Conservation (phyloP, 1,284 basidiomycete genomes). For the Wolfiporia cocos region DNA sequence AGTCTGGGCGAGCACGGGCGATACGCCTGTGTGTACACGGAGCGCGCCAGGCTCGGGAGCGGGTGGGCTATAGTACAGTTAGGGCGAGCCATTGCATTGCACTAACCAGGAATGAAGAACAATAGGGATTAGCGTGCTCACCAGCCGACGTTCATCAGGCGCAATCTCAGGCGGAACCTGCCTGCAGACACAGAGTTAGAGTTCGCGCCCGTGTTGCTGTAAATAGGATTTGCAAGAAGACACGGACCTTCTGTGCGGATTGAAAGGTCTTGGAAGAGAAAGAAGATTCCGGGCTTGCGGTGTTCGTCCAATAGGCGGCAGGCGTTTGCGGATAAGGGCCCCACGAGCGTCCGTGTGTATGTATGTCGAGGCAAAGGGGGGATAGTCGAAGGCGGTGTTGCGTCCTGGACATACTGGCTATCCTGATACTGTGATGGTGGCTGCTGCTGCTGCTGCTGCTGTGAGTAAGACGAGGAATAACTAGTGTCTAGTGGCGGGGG, state of each 20-base stretch:
- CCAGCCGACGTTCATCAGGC: conserved; percentile 83
- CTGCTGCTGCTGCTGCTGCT: conserved; percentile 18
- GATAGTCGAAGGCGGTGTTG: conserved; percentile 28
- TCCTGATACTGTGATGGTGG: conserved; percentile 23
- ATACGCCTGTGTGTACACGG: conserved; percentile 55
- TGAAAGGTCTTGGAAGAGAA: conserved; percentile 84
- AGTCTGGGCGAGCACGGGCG: conserved; percentile 76
- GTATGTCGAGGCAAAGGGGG: conserved; percentile 52
- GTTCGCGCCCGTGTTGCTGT: conserved; percentile 15
- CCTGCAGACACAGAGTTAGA: conserved; percentile 33
- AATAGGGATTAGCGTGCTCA: conserved; percentile 37
- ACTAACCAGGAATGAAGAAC: conserved; percentile 10
- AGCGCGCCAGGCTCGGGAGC: conserved; percentile 65
- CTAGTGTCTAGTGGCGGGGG: conserved; percentile 16
- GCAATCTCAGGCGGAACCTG: conserved; percentile 71
- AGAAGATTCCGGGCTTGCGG: conserved; percentile 79
- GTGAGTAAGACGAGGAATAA: conserved; percentile 29
- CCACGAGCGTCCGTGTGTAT: conserved; percentile 84
- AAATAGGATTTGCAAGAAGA: conserved; percentile 10
- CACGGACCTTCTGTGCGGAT: conserved; percentile 75
- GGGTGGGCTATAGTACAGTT: conserved; percentile 44
- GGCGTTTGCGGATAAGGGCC: conserved; percentile 80
- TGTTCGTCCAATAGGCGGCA: conserved; percentile 79
- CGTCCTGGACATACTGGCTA: conserved; percentile 24
- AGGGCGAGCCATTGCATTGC: conserved; percentile 8